A percentile compares a stretch with the other conserved stretches of the same genome.
phyloP scores from a whole-genome alignment of 2,329 filamentous ascomycete species.

The Cytospora piceicola region DNA sequence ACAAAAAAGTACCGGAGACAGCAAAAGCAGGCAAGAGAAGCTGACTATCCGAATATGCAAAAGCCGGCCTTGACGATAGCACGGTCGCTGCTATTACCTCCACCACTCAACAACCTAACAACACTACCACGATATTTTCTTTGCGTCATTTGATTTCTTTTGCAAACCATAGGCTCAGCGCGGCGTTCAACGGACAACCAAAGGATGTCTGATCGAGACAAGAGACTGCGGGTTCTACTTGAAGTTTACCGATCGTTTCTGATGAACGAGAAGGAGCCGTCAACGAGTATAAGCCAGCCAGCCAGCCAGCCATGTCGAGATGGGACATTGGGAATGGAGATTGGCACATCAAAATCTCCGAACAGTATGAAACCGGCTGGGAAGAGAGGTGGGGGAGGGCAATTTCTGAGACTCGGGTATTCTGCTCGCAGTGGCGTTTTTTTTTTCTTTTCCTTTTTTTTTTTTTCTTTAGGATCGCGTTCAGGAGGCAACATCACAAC shows the following conservation, averaged over 20 bases:
- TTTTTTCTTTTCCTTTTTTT: too few relatives aligned
- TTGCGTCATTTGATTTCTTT: slow-evolving; percentile 24
- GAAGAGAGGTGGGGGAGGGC: not conserved
- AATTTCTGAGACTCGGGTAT: not conserved
- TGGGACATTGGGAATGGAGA: not conserved
- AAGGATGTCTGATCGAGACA: slow-evolving; percentile 20
- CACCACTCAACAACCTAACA: slow-evolving; percentile 8
- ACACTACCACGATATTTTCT: slow-evolving; percentile 19
- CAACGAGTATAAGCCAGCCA: not conserved
- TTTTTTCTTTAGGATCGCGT: not conserved
- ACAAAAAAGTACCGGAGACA: not conserved
- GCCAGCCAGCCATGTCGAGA: not conserved
- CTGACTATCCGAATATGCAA: slow-evolving; percentile 10
- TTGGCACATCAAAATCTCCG: not conserved
- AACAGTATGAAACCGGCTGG: not conserved
- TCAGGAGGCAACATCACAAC: not conserved
- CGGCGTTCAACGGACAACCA: slow-evolving; percentile 27
- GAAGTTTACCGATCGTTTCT: not conserved
- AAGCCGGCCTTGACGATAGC: not conserved
- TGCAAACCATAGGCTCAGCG: slow-evolving; percentile 26
- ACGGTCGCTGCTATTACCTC: not conserved
- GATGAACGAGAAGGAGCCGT: not conserved
- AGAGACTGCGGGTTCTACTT: slow-evolving; percentile 5
- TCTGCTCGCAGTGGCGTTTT: not conserved
- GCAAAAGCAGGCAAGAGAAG: not conserved